These are phyloP conservation scores for Mortierella claussenii DNA, from an alignment of 192 early-diverging fungal genomes.

Conservation along the genomic window DNA sequence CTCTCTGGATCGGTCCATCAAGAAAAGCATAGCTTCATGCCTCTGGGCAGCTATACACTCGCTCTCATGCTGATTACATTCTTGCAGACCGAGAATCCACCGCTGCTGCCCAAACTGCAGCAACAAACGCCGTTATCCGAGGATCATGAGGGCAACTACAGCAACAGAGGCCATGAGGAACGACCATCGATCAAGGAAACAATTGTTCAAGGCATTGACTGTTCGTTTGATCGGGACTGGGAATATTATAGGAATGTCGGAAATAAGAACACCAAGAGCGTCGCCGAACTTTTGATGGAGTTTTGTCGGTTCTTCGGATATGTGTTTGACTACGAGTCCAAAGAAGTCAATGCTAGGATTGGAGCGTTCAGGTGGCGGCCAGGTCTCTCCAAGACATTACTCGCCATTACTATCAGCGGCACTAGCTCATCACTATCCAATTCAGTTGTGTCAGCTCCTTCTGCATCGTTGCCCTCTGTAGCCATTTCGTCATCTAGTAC, in stretches of 20 bases:
- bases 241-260: slow-evolving; percentile 25
- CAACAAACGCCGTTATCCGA: slow-evolving; percentile 4
- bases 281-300: slow-evolving; percentile 35
- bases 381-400: not conserved
- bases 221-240: slow-evolving; percentile 45
- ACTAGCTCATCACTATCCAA: not conserved
- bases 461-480: not conserved
- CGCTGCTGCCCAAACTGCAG: slow-evolving; percentile 39
- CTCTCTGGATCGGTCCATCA: slow-evolving; percentile 4
- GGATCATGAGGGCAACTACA: not conserved
- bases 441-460: not conserved
- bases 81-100: slow-evolving; percentile 48
- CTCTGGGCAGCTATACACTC: slow-evolving; percentile 33
- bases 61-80: slow-evolving; percentile 43
- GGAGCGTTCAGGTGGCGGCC: slow-evolving; percentile 44
- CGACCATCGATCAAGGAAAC: slow-evolving; percentile 21
- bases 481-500: not conserved
- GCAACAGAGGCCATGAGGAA: not conserved
- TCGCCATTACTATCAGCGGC: not conserved
- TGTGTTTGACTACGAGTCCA: slow-evolving; percentile 47
- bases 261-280: slow-evolving; percentile 20
- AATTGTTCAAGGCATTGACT: slow-evolving; percentile 46
- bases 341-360: slow-evolving; percentile 46
- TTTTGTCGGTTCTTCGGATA: slow-evolving; percentile 54
- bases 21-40: slow-evolving; percentile 10